Percentiles rank a stretch among this genome's conserved stretches.
Evolutionary conservation across 768 basidiomycete genomes (phyloP).

Genomic region (Pleurotus giganteus): DNA sequence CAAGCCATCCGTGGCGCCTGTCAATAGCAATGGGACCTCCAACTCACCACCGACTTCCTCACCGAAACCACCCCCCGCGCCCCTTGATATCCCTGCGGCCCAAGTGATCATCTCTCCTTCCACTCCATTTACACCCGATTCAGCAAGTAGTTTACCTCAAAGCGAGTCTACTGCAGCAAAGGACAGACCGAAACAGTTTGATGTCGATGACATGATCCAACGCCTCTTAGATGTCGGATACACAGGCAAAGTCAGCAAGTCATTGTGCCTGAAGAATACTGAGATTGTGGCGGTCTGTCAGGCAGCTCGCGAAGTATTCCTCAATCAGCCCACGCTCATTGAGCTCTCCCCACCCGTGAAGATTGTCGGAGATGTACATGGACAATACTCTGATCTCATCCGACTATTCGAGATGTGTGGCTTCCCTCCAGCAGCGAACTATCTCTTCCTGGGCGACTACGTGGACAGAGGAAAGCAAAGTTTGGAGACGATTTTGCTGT

Average conservation of each 20-base stretch:
- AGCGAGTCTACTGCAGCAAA: conserved; percentile 43
- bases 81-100: conserved; percentile 77
- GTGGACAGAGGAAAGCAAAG: conserved; percentile 99
- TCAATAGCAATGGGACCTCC: conserved; percentile 31
- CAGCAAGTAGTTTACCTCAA: conserved; percentile 37
- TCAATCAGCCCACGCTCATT: conserved; percentile 94
- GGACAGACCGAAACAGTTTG: conserved; percentile 69
- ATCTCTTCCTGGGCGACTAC: conserved; percentile 98
- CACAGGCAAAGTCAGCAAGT: conserved; percentile 96
- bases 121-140: conserved; percentile 53
- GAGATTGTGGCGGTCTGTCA: conserved; percentile 95
- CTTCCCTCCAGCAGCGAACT: conserved; percentile 95
- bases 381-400: conserved; percentile 98
- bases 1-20: conserved; percentile 26
- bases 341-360: conserved; percentile 98
- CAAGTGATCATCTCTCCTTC: conserved; percentile 84
- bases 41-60: conserved; percentile 35
- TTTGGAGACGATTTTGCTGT: conserved; percentile 93
- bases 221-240: conserved; percentile 95
- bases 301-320: conserved; percentile 94
- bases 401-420: conserved; percentile 99
- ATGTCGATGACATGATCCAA: conserved; percentile 98
- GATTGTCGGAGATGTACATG: conserved; percentile 99
- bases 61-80: conserved; percentile 42
- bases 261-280: conserved; percentile 90